Percentiles rank a stretch among this genome's conserved stretches.
These are phyloP conservation scores for Rhinocladiella mackenziei DNA, from an alignment of 2,329 filamentous ascomycete species.

Conservation along the genomic window DNA sequence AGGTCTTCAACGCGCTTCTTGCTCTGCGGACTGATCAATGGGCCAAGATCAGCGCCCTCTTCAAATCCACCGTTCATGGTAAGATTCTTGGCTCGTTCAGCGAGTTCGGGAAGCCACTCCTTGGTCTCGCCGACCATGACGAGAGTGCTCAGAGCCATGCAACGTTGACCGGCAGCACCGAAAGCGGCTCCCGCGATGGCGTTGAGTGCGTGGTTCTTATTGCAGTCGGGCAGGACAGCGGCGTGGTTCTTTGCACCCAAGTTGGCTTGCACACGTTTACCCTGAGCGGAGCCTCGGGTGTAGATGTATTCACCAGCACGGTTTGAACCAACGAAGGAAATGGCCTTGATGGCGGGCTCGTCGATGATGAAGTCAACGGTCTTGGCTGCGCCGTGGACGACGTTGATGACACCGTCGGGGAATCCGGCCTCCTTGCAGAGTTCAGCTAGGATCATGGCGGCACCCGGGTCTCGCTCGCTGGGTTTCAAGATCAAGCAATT, in stretches of 20 bases:
- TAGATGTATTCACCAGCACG: constrained; percentile 67
- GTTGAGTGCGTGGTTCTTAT: constrained; percentile 65
- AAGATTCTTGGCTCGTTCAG: constrained; percentile 57
- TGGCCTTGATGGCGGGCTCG: constrained; percentile 64
- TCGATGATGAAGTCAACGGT: constrained; percentile 68
- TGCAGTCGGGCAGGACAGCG: constrained; percentile 62
- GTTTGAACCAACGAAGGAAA: constrained; percentile 66
- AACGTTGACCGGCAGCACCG: constrained; percentile 65
- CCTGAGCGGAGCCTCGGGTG: constrained; percentile 62
- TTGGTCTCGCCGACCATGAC: constrained; percentile 64
- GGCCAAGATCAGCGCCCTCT: constrained; percentile 59
- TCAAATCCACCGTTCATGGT: constrained; percentile 62
- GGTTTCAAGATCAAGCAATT: constrained; percentile 64
- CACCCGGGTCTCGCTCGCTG: constrained; percentile 62
- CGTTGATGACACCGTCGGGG: constrained; percentile 62
- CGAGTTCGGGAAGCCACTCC: constrained; percentile 62
- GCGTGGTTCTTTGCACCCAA: constrained; percentile 68
- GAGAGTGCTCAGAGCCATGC: constrained; percentile 64
- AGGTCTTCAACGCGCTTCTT: constrained; percentile 61
- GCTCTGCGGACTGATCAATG: constrained; percentile 60
- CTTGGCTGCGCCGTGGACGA: constrained; percentile 61
- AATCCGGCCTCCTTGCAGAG: constrained; percentile 61
- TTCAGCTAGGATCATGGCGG: constrained; percentile 63
- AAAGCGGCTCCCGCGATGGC: constrained; percentile 65
- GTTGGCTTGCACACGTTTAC: constrained; percentile 67